Evolutionary conservation across 2,329 filamentous ascomycete species (phyloP).

Genomic region (Aspergillus pseudoterreus): DNA sequence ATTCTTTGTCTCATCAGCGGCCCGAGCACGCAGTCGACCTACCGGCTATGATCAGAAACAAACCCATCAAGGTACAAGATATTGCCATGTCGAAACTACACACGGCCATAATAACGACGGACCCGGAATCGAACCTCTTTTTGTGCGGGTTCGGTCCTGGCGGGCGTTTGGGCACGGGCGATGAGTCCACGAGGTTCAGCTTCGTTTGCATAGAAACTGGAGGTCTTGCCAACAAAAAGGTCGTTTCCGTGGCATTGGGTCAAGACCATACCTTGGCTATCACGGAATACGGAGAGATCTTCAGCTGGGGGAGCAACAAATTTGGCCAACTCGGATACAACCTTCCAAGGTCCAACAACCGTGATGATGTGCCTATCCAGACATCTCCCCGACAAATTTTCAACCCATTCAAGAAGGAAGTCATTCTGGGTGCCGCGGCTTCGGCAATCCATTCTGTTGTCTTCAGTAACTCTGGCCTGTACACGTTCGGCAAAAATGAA

Average conservation of each 20-base stretch:
- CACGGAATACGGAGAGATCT: constrained; percentile 81
- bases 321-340: constrained; percentile 83
- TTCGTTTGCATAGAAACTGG: constrained; percentile 79
- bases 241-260: constrained; percentile 76
- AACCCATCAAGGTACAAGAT: constrained; percentile 72
- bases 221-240: constrained; percentile 66
- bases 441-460: constrained; percentile 90
- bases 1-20: constrained; percentile 11
- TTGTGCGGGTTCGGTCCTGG: constrained; percentile 89
- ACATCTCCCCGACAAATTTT: constrained; percentile 82
- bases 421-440: constrained; percentile 76
- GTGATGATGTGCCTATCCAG: constrained; percentile 81
- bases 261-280: constrained; percentile 89
- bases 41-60: constrained; percentile 68
- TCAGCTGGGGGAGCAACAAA: constrained; percentile 89
- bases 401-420: constrained; percentile 82
- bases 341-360: constrained; percentile 59
- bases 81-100: constrained; percentile 87
- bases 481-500: constrained; percentile 92
- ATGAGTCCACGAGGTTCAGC: constrained; percentile 83
- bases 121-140: constrained; percentile 86
- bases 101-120: constrained; percentile 80
- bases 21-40: constrained; percentile 53
- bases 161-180: constrained; percentile 81
- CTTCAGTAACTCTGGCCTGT: constrained; percentile 75